Conservation (phyloP, 352 stramenopile genomes). For the Thraustotheca clavata region DNA sequence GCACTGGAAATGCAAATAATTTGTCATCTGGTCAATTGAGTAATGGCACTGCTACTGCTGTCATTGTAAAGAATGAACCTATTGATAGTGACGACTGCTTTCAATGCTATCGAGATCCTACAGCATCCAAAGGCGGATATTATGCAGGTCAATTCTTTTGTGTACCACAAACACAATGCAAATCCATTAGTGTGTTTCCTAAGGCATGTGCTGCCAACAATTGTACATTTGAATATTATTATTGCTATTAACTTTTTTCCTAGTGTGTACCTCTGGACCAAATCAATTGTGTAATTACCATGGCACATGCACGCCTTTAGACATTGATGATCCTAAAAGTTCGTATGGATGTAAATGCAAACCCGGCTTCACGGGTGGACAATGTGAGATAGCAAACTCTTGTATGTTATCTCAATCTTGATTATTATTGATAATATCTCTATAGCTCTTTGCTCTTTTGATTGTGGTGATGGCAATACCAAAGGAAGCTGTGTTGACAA, state of each 20-base stretch:
- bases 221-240: background rate
- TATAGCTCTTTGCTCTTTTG: background rate
- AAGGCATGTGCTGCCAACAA: slow-evolving; percentile 1
- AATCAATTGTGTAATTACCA: slow-evolving; percentile 17
- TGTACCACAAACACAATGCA: slow-evolving; percentile 10
- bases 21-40: background rate
- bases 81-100: slow-evolving; percentile 14
- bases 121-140: background rate
- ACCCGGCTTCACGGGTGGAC: background rate
- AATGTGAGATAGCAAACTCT: slow-evolving; percentile 8
- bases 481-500: slow-evolving; percentile 11
- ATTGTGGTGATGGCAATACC: slow-evolving; percentile 20
- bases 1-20: background rate
- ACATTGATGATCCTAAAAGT: slow-evolving; percentile 18
- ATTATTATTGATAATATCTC: background rate
- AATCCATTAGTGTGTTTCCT: background rate
- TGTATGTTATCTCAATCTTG: background rate
- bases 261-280: slow-evolving; percentile 9
- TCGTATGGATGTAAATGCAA: slow-evolving; percentile 18
- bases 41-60: background rate
- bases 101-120: slow-evolving; percentile 11
- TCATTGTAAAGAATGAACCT: background rate
- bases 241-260: background rate
- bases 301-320: slow-evolving; percentile 15
- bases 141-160: slow-evolving; percentile 20